Conservation (phyloP, 495 filamentous ascomycete species). For the Polyplosphaeria fusca region DNA sequence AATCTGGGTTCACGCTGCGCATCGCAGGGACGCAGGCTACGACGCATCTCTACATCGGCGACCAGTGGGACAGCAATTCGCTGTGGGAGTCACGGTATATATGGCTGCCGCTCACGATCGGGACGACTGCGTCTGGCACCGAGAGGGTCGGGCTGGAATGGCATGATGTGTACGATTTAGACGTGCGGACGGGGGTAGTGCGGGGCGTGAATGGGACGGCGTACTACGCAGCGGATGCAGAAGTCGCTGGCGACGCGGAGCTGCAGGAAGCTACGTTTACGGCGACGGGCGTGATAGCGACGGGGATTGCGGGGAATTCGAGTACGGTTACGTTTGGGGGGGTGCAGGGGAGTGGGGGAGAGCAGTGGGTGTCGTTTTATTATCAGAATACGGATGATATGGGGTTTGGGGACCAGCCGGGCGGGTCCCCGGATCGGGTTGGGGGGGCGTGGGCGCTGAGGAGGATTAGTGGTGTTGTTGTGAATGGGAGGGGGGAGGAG, state of each 20-base stretch:
- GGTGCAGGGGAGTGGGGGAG: slow-evolving; percentile 49
- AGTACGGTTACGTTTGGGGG: slow-evolving; percentile 50
- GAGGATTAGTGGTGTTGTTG: slow-evolving; percentile 45
- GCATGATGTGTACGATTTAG: slow-evolving; percentile 47
- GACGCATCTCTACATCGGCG: slow-evolving; percentile 52
- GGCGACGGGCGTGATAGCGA: slow-evolving; percentile 44
- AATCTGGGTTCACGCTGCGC: slow-evolving; percentile 49
- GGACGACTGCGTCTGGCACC: too few species aligned
- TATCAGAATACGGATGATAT: slow-evolving; percentile 47
- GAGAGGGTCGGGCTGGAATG: slow-evolving; percentile 41
- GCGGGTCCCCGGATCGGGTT: slow-evolving; percentile 45
- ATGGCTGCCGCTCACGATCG: slow-evolving; percentile 51
- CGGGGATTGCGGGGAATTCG: slow-evolving; percentile 52
- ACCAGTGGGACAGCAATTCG: slow-evolving; percentile 52
- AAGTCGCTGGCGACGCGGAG: slow-evolving; percentile 44
- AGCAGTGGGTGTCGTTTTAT: slow-evolving; percentile 57
- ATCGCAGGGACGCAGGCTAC: slow-evolving; percentile 49
- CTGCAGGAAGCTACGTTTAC: slow-evolving; percentile 53
- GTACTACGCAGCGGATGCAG: slow-evolving; percentile 45
- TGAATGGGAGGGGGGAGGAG: slow-evolving; percentile 40
- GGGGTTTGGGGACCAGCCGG: slow-evolving; percentile 47
- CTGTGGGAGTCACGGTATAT: slow-evolving; percentile 53
- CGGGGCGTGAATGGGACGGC: slow-evolving; percentile 43
- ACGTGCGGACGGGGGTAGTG: slow-evolving; percentile 50
- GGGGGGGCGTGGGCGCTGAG: slow-evolving; percentile 46